Evolutionary conservation across 129 eudicot genomes (phyloP).

Genomic region (Apium graveolens): DNA sequence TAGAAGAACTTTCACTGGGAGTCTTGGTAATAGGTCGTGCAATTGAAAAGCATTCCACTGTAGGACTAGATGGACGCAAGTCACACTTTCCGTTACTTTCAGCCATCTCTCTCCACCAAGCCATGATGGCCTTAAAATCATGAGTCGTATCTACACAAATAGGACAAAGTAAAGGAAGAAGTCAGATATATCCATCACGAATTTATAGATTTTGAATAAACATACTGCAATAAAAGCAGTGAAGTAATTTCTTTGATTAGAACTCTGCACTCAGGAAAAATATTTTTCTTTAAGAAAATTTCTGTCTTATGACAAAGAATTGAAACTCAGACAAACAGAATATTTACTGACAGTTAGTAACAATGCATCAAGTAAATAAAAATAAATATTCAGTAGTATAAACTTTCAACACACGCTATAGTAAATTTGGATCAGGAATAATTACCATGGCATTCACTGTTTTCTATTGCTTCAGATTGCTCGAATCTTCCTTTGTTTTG

Average conservation of each 20-base stretch:
- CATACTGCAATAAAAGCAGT: neutral
- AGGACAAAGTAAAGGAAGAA: neutral
- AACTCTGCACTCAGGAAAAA: neutral
- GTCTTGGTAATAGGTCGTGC: constrained; percentile 20
- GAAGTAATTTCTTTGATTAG: neutral
- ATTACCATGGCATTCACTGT: constrained; percentile 23
- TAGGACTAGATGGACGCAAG: constrained; percentile 21
- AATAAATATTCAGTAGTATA: neutral
- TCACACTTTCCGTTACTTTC: constrained; percentile 41
- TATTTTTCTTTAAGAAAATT: neutral
- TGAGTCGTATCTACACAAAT: constrained; percentile 35
- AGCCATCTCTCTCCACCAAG: constrained; percentile 99
- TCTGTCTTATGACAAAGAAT: neutral
- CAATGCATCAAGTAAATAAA: neutral
- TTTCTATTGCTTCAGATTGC: constrained; percentile 36
- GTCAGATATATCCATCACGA: neutral
- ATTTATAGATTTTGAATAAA: neutral
- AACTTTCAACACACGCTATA: neutral
- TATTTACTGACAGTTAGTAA: neutral
- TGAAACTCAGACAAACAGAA: neutral
- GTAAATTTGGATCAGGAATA: constrained; percentile 19
- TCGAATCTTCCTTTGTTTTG: constrained; percentile 27
- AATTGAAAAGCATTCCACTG: constrained; percentile 20
- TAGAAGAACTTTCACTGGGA: constrained; percentile 21
- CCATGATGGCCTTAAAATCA: constrained; percentile 73